phyloP scores from a whole-genome alignment of 768 basidiomycete species.

The Amanita phalloides region DNA sequence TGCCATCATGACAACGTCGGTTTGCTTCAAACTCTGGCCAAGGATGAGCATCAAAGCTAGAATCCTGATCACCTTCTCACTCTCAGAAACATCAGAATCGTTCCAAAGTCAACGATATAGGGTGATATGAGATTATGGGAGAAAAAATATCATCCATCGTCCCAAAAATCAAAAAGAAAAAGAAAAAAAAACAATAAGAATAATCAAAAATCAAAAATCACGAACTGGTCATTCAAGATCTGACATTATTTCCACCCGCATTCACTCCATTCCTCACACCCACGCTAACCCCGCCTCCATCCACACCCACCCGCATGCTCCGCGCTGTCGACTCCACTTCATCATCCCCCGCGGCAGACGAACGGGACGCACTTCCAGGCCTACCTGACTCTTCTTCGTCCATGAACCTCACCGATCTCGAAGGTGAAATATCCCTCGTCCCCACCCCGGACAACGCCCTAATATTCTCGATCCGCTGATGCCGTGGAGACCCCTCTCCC shows the following conservation, averaged over 20 bases:
- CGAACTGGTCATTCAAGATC: neutral
- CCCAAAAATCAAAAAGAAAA: neutral
- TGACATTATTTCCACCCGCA: neutral
- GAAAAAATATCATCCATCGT: too few species aligned
- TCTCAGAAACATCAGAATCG: too few species aligned
- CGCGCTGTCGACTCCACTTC: neutral
- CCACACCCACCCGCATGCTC: neutral
- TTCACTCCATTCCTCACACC: neutral
- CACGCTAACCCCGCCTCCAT: neutral
- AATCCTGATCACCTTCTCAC: too few species aligned
- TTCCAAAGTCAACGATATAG: too few species aligned
- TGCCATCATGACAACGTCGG: too few species aligned
- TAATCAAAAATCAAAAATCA: neutral
- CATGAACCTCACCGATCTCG: constrained; percentile 32
- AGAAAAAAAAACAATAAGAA: too few species aligned
- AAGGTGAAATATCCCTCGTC: constrained; percentile 32
- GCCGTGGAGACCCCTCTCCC: too few species aligned
- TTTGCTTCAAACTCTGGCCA: too few species aligned
- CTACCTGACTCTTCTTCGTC: constrained; percentile 12
- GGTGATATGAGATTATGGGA: too few species aligned
- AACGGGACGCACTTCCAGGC: neutral
- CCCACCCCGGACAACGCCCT: constrained; percentile 14
- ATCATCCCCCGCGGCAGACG: neutral
- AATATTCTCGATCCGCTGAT: constrained; percentile 19
- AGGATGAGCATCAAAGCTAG: too few species aligned